Evolutionary conservation across 148 eudicot genomes (phyloP), one percentile per base, ranked within the genome.

Genomic region (Cornus suecica): DNA sequence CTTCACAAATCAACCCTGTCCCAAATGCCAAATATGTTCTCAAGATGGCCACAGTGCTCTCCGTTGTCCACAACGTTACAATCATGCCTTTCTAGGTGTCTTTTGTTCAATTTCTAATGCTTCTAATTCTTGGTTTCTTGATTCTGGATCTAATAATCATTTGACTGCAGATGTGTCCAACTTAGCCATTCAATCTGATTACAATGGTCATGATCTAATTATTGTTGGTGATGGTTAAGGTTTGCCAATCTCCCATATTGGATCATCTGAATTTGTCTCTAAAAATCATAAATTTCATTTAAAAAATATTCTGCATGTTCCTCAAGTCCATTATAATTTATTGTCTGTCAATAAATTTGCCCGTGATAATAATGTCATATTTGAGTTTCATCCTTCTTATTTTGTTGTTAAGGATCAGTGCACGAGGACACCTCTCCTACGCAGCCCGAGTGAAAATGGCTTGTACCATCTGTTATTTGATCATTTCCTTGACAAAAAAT

Each of bases 401-500:
- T 76, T 76, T 68, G 41, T 32, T 14, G 52, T 76, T 16, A 76
- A 76, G 79, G 79, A 76, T 56, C 41, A 14, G 13, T 7, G 31
- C n/a, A 76, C 65, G 0, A 9, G 25, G 73, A 20, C 9, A 3
- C 24, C n/a, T 0, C 69, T 77, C 1, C 75, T 77, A 1, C 11
- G 9, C 26, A 69, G 80, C 18, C 37, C 66, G 25, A 63, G 67
- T 41, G 23, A n/a, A 1, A 4, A 15, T 22, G 80, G 80, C 0
- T 62, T 77, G 2, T 77, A 76, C 41, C 24, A 2, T 15, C n/a
- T n/a, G n/a, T n/a, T n/a, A n/a, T n/a, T n/a, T n/a, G n/a, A n/a
- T n/a, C n/a, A n/a, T n/a, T n/a, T n/a, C n/a, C n/a, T n/a, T n/a
- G n/a, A n/a, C n/a, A n/a, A n/a, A n/a, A n/a, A n/a, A n/a, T n/a